Conservation (phyloP, 139 green algal species). For the Coccomyxa sp. region DNA sequence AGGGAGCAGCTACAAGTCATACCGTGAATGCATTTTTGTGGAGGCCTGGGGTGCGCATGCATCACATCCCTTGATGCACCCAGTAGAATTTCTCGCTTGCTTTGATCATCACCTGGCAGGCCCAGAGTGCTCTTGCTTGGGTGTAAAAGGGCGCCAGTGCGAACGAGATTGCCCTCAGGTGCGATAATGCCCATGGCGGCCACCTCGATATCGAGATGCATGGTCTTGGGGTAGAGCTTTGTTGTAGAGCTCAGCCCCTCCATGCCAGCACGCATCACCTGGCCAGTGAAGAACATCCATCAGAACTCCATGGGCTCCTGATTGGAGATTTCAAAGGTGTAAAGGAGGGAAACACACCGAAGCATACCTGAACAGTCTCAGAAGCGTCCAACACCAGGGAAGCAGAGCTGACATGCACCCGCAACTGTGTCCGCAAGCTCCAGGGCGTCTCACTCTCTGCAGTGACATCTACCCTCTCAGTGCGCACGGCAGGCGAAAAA, state of each 20-base stretch:
- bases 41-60: background rate
- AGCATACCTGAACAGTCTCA: background rate
- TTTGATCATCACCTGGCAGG: background rate
- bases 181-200: conserved; percentile 46
- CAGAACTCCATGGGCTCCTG: background rate
- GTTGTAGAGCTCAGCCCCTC: conserved; percentile 22
- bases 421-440: conserved; percentile 43
- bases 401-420: conserved; percentile 28
- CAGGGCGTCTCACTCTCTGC: conserved; percentile 43
- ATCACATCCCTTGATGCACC: background rate
- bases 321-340: background rate
- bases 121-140: background rate
- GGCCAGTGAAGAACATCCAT: background rate
- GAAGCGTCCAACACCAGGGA: conserved; percentile 42
- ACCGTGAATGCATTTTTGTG: background rate
- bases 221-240: conserved; percentile 14
- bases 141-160: conserved; percentile 30
- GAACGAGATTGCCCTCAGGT: conserved; percentile 60
- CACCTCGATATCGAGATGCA: conserved; percentile 45
- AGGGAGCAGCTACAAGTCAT: background rate
- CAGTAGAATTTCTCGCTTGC: background rate
- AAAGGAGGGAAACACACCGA: background rate
- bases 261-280: conserved; percentile 38
- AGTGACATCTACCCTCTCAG: background rate
- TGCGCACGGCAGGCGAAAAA: background rate